Evolutionary conservation across 352 stramenopile species (phyloP).

Genomic region (Pythium aphanidermatum): DNA sequence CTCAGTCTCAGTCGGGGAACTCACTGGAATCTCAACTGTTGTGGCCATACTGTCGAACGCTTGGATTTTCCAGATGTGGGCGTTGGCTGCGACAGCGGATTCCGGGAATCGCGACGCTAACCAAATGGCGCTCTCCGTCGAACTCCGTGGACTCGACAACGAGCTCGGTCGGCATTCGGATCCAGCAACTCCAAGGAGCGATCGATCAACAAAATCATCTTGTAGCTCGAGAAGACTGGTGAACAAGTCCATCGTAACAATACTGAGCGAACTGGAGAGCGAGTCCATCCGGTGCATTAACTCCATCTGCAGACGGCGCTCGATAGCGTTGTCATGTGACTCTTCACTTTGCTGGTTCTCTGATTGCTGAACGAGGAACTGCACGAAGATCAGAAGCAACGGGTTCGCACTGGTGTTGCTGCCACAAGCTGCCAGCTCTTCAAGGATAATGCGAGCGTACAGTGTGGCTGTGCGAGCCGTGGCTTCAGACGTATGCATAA

Average conservation of each 20-base stretch:
- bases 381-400: conserved; percentile 66
- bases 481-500: conserved; percentile 69
- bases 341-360: background rate
- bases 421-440: conserved; percentile 71
- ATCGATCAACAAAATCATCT: conserved; percentile 50
- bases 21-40: conserved; percentile 50
- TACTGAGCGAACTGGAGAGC: conserved; percentile 69
- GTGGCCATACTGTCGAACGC: conserved; percentile 42
- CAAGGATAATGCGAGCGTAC: conserved; percentile 72
- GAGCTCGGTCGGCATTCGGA: background rate
- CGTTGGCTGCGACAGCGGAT: conserved; percentile 67
- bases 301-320: conserved; percentile 55
- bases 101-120: conserved; percentile 78
- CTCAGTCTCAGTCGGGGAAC: conserved; percentile 10
- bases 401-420: conserved; percentile 67
- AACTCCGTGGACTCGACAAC: conserved; percentile 16
- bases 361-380: conserved; percentile 61
- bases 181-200: conserved; percentile 29
- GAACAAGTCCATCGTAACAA: conserved; percentile 81
- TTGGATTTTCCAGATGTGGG: conserved; percentile 76
- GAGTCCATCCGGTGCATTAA: conserved; percentile 77
- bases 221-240: conserved; percentile 64
- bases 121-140: conserved; percentile 44
- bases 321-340: background rate
- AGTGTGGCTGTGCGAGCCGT: conserved; percentile 55